Percentiles rank a stretch among this genome's conserved stretches.
Evolutionary conservation across 306 rosid species (phyloP).

Genomic region (Sicyos edulis): DNA sequence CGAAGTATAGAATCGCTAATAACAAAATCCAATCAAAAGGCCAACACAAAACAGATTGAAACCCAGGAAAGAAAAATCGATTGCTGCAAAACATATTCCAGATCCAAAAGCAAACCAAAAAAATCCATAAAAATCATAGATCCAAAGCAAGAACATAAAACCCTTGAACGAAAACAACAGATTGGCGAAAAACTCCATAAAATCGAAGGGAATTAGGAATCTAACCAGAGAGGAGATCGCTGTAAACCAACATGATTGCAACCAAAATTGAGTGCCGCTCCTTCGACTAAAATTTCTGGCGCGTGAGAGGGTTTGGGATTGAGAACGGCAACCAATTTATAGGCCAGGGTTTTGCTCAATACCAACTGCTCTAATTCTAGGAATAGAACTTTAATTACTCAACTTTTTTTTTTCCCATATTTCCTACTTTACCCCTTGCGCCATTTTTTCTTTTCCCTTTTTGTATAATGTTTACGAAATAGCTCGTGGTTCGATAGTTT

Average conservation of each 20-base stretch:
- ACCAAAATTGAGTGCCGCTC: neutral
- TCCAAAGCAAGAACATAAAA: neutral
- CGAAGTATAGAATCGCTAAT: neutral
- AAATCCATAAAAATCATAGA: neutral
- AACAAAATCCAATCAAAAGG: neutral
- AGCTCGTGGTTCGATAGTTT: no score
- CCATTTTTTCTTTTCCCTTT: no score
- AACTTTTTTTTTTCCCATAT: no score
- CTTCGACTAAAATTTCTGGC: neutral
- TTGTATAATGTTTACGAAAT: no score
- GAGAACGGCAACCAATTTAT: neutral
- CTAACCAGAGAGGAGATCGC: conserved; percentile 8
- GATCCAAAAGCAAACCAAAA: neutral
- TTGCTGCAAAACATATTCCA: neutral
- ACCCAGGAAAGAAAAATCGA: neutral
- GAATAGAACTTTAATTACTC: no score
- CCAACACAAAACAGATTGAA: neutral
- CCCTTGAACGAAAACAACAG: neutral
- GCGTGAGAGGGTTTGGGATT: neutral
- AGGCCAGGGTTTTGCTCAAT: conserved; percentile 11
- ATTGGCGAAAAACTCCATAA: neutral
- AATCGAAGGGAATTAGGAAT: neutral
- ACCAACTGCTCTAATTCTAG: no score
- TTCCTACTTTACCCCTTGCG: no score
- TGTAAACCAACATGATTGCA: conserved; percentile 21